Evolutionary conservation across 2,329 filamentous ascomycete genomes (phyloP).

Genomic region (Botrytis fabae): DNA sequence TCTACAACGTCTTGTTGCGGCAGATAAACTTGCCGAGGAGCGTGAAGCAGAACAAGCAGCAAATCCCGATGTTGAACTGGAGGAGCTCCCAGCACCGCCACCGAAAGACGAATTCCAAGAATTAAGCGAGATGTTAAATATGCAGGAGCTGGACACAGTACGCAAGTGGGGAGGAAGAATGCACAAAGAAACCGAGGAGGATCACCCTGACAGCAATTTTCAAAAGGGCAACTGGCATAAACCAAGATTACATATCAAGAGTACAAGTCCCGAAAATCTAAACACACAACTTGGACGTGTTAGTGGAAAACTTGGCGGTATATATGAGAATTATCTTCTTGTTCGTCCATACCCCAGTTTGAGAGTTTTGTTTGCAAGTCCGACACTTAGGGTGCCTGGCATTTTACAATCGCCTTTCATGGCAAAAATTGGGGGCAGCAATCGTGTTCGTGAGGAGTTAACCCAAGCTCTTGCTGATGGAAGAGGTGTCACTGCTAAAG

Average conservation of each 20-base stretch:
- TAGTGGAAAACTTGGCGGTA: constrained; percentile 44
- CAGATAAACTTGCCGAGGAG: constrained; percentile 32
- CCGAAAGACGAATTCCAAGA: constrained; percentile 64
- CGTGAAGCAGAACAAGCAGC: constrained; percentile 31
- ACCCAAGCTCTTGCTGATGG: constrained; percentile 64
- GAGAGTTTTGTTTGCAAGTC: constrained; percentile 68
- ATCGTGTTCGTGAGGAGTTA: constrained; percentile 50
- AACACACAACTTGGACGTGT: constrained; percentile 21
- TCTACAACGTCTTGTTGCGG: constrained; percentile 47
- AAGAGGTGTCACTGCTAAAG: constrained; percentile 71
- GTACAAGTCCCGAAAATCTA: constrained; percentile 36
- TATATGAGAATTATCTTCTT: constrained; percentile 61
- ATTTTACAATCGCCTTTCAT: constrained; percentile 63
- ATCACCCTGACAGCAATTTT: constrained; percentile 43
- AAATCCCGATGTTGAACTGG: constrained; percentile 22
- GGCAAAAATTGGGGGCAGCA: constrained; percentile 53
- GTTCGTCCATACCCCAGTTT: constrained; percentile 66
- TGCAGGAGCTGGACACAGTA: constrained; percentile 64
- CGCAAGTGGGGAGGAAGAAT: constrained; percentile 63
- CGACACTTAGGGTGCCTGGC: constrained; percentile 64
- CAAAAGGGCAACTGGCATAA: constrained; percentile 44
- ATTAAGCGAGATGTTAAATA: constrained; percentile 69
- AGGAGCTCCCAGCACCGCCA: constrained; percentile 9
- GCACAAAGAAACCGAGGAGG: constrained; percentile 52
- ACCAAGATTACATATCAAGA: constrained; percentile 46